Base-by-base conservation (phyloP, 805 yeast genomes). In the Yueomyces sinensis region DNA sequence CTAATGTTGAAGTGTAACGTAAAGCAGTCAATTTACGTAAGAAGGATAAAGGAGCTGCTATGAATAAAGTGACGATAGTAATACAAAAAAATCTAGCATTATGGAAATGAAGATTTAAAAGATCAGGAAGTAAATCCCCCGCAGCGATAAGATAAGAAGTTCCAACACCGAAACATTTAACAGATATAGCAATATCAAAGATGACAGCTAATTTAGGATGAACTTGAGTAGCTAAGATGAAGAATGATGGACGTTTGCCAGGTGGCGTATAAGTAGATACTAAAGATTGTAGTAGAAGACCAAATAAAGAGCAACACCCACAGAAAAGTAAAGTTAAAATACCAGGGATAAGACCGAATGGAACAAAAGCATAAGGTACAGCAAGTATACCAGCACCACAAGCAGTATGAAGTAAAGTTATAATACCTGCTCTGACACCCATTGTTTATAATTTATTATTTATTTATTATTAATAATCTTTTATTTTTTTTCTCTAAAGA, bases 1-100 rank as follows among this genome's bases (percentile, higher is more conserved):
- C 95, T 27, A 87, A 63, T 54, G 86, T 60, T 2, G 95, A 82
- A 1, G 95, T 83, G 47, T 82, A 81, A 49, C 82, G 79, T 49
- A 87, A 68, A 9, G 95, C 82, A 51, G 82, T 93, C 40, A 87
- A 65, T 46, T 73, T 74, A 47, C 76, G 71, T 47, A 81, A 63
- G 53, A 76, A 83, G 11, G 91, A 77, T 33, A 89, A 61, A 0
- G 72, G 72, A 7, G 58, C 47, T 4, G 64, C 63, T 6, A 65
- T 47, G 13, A 55, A 39, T 4, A 50, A 37, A 76, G 78, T 69
- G 18, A 77, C 67, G 1, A 68, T 41, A 2, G 80, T 56, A 33
- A 78, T 77, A 23, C 58, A 30, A 4, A 68, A 35, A 13, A 65
- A 30, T 0, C 60, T 44, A 29, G 55, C 51, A 4, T 67, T 45